Conservation (phyloP, 2,329 filamentous ascomycete genomes). For the Sporothrix protearum region DNA sequence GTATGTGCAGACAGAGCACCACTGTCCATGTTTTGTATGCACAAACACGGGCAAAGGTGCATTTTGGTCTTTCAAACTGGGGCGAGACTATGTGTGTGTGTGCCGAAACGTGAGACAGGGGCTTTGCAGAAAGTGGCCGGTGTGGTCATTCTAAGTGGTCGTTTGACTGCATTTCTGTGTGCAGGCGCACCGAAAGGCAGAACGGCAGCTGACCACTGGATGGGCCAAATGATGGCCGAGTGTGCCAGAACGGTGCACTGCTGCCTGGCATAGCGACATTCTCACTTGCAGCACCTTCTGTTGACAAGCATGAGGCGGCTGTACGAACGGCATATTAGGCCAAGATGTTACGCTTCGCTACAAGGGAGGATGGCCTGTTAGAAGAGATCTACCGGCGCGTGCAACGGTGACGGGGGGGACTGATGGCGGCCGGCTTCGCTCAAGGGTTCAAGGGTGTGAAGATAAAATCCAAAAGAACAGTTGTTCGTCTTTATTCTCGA, state of each 20-base stretch:
- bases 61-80: background rate
- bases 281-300: background rate
- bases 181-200: constrained; percentile 3
- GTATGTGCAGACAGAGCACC: background rate
- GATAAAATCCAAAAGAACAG: background rate
- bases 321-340: background rate
- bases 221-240: background rate
- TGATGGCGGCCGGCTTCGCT: background rate
- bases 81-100: background rate
- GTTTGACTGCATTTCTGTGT: too few species aligned
- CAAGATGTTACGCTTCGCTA: background rate
- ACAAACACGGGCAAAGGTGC: background rate
- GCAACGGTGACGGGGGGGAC: background rate
- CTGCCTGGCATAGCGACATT: background rate
- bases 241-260: background rate
- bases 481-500: background rate
- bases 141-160: background rate
- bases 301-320: background rate
- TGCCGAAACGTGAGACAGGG: background rate
- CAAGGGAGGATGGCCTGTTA: background rate
- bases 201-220: background rate
- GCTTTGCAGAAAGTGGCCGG: background rate
- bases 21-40: too few species aligned
- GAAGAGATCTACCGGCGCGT: background rate
- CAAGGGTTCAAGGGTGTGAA: background rate